Conservation (phyloP, 306 rosid genomes). For the Inga oerstediana region DNA sequence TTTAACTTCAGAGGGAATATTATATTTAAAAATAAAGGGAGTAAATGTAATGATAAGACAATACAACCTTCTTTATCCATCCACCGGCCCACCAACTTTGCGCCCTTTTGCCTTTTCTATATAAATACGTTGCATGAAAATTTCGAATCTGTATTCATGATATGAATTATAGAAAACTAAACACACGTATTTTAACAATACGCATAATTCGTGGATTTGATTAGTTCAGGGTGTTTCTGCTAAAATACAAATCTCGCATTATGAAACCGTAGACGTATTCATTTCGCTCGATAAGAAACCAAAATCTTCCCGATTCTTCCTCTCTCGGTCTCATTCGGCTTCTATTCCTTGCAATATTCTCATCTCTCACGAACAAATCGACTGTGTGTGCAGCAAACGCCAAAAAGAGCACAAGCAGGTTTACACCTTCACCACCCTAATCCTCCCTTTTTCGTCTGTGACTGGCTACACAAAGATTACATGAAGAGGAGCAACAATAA, state of each 20-base stretch:
- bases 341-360: conserved; percentile 26
- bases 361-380: conserved; percentile 5
- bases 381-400: conserved; percentile 35
- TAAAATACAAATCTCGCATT: background rate
- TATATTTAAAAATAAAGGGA: too few species aligned
- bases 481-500: background rate
- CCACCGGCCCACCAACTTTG: too few species aligned
- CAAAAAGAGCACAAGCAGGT: conserved; percentile 50
- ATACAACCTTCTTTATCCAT: too few species aligned
- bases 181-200: background rate
- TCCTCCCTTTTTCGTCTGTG: background rate
- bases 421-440: conserved; percentile 30
- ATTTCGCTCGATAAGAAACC: background rate
- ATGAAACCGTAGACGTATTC: background rate
- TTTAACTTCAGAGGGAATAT: too few species aligned
- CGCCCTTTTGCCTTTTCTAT: too few species aligned
- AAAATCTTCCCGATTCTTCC: background rate
- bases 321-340: conserved; percentile 12
- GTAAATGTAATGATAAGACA: too few species aligned
- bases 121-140: background rate
- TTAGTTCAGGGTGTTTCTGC: too few species aligned
- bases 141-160: background rate
- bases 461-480: background rate
- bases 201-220: too few species aligned
- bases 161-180: background rate